Evolutionary conservation across 306 rosid species (phyloP), one percentile per base, ranked within the genome.

Genomic region (Mimosa bimucronata): DNA sequence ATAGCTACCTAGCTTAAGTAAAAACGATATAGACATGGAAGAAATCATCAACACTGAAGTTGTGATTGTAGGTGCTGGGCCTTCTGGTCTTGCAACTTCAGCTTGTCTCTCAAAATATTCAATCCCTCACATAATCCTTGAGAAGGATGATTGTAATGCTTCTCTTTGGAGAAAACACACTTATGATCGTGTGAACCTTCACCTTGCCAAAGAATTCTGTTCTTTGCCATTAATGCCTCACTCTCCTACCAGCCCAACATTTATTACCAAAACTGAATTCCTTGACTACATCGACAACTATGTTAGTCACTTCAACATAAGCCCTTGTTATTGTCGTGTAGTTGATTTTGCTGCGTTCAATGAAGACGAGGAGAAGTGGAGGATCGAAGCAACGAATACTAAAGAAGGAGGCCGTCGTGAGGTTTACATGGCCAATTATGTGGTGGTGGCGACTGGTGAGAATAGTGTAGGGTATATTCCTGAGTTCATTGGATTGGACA

Each of bases 161-260:
- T 88, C 94, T 52, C 91, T 90, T 13, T 90, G 90, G 90, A 86
- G 82, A 31, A 88, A 88, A 74, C 44, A 85, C 26, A 3, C 89
- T 31, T 90, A 90, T n/a, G 85, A 90, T 26, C 72, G 89, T 6
- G 8, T 88, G 0, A 66, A 75, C 26, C 88, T 90, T 1, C 91
- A 88, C 21, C 46, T 90, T 7, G 88, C 88, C 0, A 90, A 81
- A 19, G 80, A 82, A 11, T 84, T 80, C 55, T 90, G 88, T 25
- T 23, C 31, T 5, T 70, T 90, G 2, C 91, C 93, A 0, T 29
- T 42, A 11, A 44, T 79, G 76, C 65, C 87, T 4, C 85, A 88
- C 72, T 60, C 81, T 4, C 66, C 82, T 7, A 37, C 64, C 0
- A 1, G 31, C 29, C 81, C 89, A 6, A 78, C 77, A 2, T 89